Percentiles rank a stretch among this genome's conserved stretches.
These are phyloP conservation scores for Pythium sukuiense DNA, from an alignment of 352 stramenopile species.

Conservation along the genomic window DNA sequence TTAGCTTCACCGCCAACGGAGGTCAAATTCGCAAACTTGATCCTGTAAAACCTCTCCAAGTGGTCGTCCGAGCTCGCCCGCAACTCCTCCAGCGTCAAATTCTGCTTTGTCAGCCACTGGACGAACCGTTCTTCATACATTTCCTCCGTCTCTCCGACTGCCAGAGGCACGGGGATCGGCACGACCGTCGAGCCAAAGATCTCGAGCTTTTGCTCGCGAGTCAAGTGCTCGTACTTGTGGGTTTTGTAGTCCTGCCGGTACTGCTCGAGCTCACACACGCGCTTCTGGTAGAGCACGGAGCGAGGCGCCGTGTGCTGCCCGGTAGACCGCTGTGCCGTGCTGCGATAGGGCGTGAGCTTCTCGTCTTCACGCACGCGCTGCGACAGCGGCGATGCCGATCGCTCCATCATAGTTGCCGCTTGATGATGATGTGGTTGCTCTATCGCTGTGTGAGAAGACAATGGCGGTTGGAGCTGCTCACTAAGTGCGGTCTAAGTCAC, in stretches of 20 bases:
- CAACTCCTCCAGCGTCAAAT: conserved; percentile 1
- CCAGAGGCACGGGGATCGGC: conserved; percentile 21
- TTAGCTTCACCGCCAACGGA: not conserved
- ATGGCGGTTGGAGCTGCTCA: not conserved
- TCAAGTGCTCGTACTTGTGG: conserved; percentile 9
- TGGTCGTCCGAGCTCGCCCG: not conserved
- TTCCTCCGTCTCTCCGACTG: conserved; percentile 10
- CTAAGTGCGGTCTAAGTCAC: not conserved
- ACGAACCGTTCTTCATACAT: conserved; percentile 25
- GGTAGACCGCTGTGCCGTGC: not conserved
- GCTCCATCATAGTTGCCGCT: not conserved
- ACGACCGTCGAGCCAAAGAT: conserved; percentile 12
- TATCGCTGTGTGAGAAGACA: not conserved
- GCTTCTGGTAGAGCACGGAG: not conserved
- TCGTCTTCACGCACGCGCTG: not conserved
- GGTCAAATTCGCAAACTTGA: conserved; percentile 24
- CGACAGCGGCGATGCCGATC: not conserved
- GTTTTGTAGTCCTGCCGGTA: conserved; percentile 8
- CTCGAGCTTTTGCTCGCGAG: not conserved
- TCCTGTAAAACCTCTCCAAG: conserved; percentile 21
- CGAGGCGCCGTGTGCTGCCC: not conserved
- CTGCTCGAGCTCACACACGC: conserved; percentile 3
- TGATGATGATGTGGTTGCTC: not conserved
- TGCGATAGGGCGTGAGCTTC: not conserved
- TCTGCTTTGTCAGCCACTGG: conserved; percentile 8